These are phyloP conservation scores for Exophiala xenobiotica DNA, from an alignment of 2,329 filamentous ascomycete species.

Conservation along the genomic window DNA sequence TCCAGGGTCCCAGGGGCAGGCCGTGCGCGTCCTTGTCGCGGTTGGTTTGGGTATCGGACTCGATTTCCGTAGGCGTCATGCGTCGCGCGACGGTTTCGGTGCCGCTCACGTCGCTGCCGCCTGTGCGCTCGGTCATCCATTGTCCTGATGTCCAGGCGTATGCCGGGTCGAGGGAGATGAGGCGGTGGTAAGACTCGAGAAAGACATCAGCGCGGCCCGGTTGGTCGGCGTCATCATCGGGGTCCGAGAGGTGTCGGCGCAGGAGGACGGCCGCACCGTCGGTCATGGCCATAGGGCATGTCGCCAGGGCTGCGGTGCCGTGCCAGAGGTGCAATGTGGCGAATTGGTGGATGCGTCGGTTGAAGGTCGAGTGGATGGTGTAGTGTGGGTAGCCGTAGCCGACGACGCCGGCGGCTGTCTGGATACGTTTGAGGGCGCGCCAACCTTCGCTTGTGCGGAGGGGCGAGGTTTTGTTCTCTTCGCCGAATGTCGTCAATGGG, in stretches of 20 bases:
- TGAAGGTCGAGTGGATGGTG: slow-evolving; percentile 34
- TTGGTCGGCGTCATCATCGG: slow-evolving; percentile 11
- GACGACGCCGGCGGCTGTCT: slow-evolving; percentile 58
- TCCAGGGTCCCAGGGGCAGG: slow-evolving; percentile 50
- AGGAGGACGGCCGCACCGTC: slow-evolving; percentile 40
- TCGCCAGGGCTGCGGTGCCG: slow-evolving; percentile 59
- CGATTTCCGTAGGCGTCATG: slow-evolving; percentile 17
- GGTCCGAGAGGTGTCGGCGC: slow-evolving; percentile 15
- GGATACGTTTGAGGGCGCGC: slow-evolving; percentile 54
- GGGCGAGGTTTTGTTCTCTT: slow-evolving; percentile 22
- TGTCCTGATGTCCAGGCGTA: slow-evolving; percentile 40
- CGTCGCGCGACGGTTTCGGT: slow-evolving; percentile 37
- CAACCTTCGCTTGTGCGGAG: slow-evolving; percentile 62
- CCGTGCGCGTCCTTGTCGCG: slow-evolving; percentile 34
- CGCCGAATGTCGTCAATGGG: slow-evolving; percentile 28
- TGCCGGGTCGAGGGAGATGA: slow-evolving; percentile 32
- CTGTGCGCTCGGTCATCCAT: slow-evolving; percentile 42
- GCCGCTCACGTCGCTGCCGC: slow-evolving; percentile 38
- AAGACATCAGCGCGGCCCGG: slow-evolving; percentile 29
- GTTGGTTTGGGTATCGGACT: slow-evolving; percentile 15
- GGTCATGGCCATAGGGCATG: slow-evolving; percentile 65
- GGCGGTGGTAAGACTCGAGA: slow-evolving; percentile 30
- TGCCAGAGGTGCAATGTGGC: slow-evolving; percentile 57
- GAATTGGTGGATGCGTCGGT: slow-evolving; percentile 61
- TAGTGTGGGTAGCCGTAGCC: slow-evolving; percentile 56